Percentiles rank a stretch among this genome's conserved stretches.
phyloP scores from a whole-genome alignment of 352 stramenopile genomes.

The Phytophthora podocarpi region DNA sequence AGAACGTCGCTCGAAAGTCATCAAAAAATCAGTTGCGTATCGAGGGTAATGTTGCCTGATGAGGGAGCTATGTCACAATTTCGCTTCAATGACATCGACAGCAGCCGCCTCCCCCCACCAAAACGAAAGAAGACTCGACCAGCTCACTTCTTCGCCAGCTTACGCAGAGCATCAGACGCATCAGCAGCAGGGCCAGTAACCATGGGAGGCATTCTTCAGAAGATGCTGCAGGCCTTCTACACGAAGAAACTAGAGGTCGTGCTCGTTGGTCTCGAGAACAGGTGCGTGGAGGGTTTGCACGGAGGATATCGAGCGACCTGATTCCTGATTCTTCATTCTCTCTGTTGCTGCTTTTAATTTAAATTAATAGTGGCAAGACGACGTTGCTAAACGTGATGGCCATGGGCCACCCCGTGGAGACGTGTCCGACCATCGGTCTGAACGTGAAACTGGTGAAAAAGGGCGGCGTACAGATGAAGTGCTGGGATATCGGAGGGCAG shows the following conservation, averaged over 20 bases:
- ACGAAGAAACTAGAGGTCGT: slow-evolving; percentile 98
- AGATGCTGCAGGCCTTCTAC: slow-evolving; percentile 96
- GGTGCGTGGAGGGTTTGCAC: slow-evolving; percentile 47
- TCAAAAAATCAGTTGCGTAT: slow-evolving; percentile 3
- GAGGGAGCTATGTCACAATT: not conserved
- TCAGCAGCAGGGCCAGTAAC: slow-evolving; percentile 16
- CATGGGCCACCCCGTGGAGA: slow-evolving; percentile 95
- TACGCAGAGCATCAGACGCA: not conserved
- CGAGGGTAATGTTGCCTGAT: too few relatives aligned
- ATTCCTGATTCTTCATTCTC: slow-evolving; percentile 16
- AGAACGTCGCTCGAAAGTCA: not conserved
- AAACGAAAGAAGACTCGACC: not conserved
- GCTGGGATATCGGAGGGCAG: slow-evolving; percentile 98
- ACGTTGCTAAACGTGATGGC: slow-evolving; percentile 96
- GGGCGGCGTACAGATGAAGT: slow-evolving; percentile 97
- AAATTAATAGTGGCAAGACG: slow-evolving; percentile 93
- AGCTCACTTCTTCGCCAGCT: not conserved
- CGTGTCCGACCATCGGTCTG: slow-evolving; percentile 96
- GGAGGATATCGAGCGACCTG: too few relatives aligned
- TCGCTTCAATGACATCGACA: not conserved
- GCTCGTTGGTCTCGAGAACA: slow-evolving; percentile 97
- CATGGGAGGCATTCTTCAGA: slow-evolving; percentile 94
- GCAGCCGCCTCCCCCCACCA: not conserved
- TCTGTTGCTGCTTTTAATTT: not conserved
- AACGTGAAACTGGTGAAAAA: slow-evolving; percentile 98